Percentiles rank a stretch among this genome's conserved stretches.
phyloP scores from a whole-genome alignment of 257 asterid species.

The Galeopsis tetrahit region DNA sequence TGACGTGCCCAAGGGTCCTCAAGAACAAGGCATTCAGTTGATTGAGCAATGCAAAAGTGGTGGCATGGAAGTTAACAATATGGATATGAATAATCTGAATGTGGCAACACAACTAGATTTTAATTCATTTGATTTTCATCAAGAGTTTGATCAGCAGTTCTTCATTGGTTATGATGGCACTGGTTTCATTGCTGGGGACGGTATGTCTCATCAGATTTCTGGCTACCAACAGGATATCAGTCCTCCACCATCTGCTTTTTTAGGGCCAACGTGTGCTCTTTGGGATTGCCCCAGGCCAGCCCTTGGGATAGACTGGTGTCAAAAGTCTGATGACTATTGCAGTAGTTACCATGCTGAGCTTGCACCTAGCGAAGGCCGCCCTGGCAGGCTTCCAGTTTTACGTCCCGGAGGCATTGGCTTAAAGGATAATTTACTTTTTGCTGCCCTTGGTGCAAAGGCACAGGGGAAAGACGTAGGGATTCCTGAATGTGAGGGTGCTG shows the following conservation, averaged over 20 bases:
- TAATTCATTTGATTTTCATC: slow-evolving; percentile 61
- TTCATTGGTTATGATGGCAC: slow-evolving; percentile 58
- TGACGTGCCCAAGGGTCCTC: slow-evolving; percentile 52
- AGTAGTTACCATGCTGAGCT: slow-evolving; percentile 57
- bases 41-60: slow-evolving; percentile 63
- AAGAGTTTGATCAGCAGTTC: slow-evolving; percentile 67
- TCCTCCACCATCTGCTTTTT: slow-evolving; percentile 94
- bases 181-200: slow-evolving; percentile 58
- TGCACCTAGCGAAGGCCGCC: slow-evolving; percentile 88
- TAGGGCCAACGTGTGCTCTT: slow-evolving; percentile 97
- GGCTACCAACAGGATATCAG: slow-evolving; percentile 59
- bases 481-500: slow-evolving; percentile 99
- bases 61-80: slow-evolving; percentile 52
- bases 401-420: slow-evolving; percentile 94
- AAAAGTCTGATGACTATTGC: slow-evolving; percentile 62
- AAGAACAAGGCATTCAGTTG: slow-evolving; percentile 57
- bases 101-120: slow-evolving; percentile 56
- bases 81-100: slow-evolving; percentile 54
- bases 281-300: slow-evolving; percentile 91
- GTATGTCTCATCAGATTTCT: slow-evolving; percentile 55
- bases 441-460: slow-evolving; percentile 87
- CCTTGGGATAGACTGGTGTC: slow-evolving; percentile 54
- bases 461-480: slow-evolving; percentile 86
- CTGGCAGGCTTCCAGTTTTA: slow-evolving; percentile 75
- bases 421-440: slow-evolving; percentile 89